phyloP scores from a whole-genome alignment of 164 flowering plant species.

The Malania oleifera region DNA sequence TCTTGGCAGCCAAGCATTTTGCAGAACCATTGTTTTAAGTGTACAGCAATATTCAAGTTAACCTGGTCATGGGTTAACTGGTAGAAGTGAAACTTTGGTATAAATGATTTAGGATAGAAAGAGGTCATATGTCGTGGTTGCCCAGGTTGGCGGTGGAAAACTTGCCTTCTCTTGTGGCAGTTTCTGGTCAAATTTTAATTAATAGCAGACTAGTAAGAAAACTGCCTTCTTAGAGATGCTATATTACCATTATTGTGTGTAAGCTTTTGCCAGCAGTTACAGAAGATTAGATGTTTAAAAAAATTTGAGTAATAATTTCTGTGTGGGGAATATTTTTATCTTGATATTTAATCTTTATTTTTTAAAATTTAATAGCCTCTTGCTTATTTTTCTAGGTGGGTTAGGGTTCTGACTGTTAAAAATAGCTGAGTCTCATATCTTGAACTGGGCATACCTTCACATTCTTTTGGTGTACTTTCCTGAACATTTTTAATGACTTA shows the following conservation, averaged over 20 bases:
- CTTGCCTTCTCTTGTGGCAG: conserved; percentile 3
- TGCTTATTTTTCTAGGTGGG: too few species aligned
- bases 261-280: not conserved
- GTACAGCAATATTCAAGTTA: not conserved
- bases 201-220: not conserved
- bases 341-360: too few species aligned
- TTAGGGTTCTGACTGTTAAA: too few species aligned
- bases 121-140: not conserved
- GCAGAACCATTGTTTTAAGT: not conserved
- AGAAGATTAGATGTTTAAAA: too few species aligned
- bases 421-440: too few species aligned
- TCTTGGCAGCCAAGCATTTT: not conserved
- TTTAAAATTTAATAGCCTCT: too few species aligned
- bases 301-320: too few species aligned
- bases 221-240: not conserved
- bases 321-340: too few species aligned
- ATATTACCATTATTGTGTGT: not conserved
- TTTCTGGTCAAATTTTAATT: not conserved
- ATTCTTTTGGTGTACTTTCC: too few species aligned
- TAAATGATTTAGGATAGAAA: not conserved
- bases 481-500: too few species aligned
- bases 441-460: too few species aligned
- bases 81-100: not conserved
- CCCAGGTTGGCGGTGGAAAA: conserved; percentile 3
- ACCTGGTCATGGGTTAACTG: not conserved